These are phyloP conservation scores for Danielia oregonensis DNA, from an alignment of 805 yeast species.

Conservation along the genomic window DNA sequence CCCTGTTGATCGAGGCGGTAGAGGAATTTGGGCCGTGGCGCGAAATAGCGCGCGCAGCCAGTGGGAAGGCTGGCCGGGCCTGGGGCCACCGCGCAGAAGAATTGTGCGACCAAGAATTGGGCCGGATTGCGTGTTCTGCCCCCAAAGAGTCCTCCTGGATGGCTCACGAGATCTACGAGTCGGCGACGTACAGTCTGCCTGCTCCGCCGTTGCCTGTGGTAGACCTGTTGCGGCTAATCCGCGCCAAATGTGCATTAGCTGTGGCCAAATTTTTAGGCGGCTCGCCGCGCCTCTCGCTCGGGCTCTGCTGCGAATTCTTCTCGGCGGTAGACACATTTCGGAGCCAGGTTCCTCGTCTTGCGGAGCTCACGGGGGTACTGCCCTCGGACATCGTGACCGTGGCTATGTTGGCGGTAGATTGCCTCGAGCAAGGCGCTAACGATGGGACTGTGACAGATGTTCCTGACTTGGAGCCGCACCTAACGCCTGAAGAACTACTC, in stretches of 20 bases:
- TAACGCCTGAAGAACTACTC: no score
- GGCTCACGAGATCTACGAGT: no score
- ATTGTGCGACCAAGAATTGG: no score
- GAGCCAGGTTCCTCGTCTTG: neutral
- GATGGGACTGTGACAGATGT: no score
- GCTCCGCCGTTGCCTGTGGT: no score
- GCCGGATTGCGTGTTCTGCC: no score
- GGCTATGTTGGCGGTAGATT: neutral
- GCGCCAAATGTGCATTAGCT: neutral
- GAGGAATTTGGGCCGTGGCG: neutral
- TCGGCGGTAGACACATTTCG: neutral
- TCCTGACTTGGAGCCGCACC: no score
- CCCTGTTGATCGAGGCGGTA: neutral
- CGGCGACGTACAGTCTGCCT: no score
- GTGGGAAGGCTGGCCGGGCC: neutral
- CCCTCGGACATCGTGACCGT: neutral
- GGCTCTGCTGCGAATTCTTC: neutral
- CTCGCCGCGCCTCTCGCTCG: neutral
- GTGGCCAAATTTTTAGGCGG: neutral
- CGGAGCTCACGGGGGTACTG: neutral
- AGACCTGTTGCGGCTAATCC: no score
- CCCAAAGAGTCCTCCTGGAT: no score
- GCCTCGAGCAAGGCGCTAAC: neutral
- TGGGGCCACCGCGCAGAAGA: neutral
- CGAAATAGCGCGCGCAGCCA: neutral